Percentiles rank a stretch among this genome's conserved stretches.
These are phyloP conservation scores for Salvia rosmarinus DNA, from an alignment of 257 asterid species.

Conservation along the genomic window DNA sequence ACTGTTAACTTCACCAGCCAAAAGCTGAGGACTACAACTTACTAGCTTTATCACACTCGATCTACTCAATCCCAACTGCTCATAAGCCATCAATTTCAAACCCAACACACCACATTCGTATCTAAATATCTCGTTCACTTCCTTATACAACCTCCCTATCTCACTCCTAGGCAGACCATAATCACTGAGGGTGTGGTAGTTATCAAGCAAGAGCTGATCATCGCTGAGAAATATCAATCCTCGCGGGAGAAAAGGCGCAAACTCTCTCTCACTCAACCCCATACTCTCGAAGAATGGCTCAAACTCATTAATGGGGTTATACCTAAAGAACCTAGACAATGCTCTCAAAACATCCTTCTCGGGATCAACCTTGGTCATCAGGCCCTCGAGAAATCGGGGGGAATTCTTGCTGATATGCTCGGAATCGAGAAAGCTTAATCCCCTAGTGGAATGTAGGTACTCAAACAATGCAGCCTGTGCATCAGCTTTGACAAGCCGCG, in stretches of 20 bases:
- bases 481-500: slow-evolving; percentile 53
- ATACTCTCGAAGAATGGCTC: slow-evolving; percentile 92
- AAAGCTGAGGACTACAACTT: slow-evolving; percentile 63
- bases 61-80: slow-evolving; percentile 63
- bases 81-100: slow-evolving; percentile 62
- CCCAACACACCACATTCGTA: slow-evolving; percentile 52
- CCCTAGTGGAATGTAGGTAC: slow-evolving; percentile 82
- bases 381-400: slow-evolving; percentile 58
- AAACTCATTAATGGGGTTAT: slow-evolving; percentile 84
- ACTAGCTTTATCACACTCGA: slow-evolving; percentile 66
- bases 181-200: slow-evolving; percentile 65
- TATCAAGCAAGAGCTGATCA: slow-evolving; percentile 63
- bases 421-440: slow-evolving; percentile 69
- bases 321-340: slow-evolving; percentile 63
- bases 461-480: slow-evolving; percentile 84
- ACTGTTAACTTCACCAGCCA: slow-evolving; percentile 55
- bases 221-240: slow-evolving; percentile 67
- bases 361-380: slow-evolving; percentile 53
- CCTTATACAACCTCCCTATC: slow-evolving; percentile 78
- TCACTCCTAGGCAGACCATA: slow-evolving; percentile 77
- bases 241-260: slow-evolving; percentile 60
- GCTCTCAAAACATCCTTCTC: slow-evolving; percentile 66
- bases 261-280: slow-evolving; percentile 66
- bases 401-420: slow-evolving; percentile 90
- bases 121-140: slow-evolving; percentile 60